Evolutionary conservation across 495 filamentous ascomycete species (phyloP), one percentile per base, ranked within the genome.

Genomic region (Xanthoparmelia taractica): DNA sequence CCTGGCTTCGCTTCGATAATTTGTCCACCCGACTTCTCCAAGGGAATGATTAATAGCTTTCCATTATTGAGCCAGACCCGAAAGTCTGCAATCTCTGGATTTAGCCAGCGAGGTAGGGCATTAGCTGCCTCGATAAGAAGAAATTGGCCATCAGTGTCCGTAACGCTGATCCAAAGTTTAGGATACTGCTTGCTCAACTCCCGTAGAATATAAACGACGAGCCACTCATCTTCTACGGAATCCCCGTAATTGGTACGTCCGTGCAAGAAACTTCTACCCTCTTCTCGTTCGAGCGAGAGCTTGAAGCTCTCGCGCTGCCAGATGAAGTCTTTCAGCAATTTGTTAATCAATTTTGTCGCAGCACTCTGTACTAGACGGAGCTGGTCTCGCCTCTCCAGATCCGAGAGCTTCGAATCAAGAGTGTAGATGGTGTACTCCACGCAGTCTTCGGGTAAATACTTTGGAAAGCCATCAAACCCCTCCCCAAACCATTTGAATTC

Each of bases 171-270:
- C 94, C 93, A 97, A 11, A 92, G 76, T 61, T 89, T 81, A 59
- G 82, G 78, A 66, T 88, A 90, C 60, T 82, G 74, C 67, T 79
- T 87, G 69, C 85, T 92, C 63, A 97, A 74, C 69, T 91, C 87
- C 41, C 88, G 85, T n/a, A 98, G 81, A 15, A 97, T 73, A 73
- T 92, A 96, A 33, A 97, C 91, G 59, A 97, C 85, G 3, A 97
- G 82, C 94, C 94, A 98, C 77, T 97, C 95, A 70, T 98, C 94
- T 69, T 96, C 94, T 11, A 97, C 85, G 5, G 90, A 91, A 73
- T 98, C 94, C 10, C 92, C 92, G 66, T 88, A 97, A 69, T 91
- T 87, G 8, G 90, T 94, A 52, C 78, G 76, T 13, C 92, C 92
- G 57, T 81, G 79, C 23, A 96, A 78, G 34, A 74, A 77, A 29